These are phyloP conservation scores for Aegilops bicornis DNA, from an alignment of 176 grass and related monocot genomes.

Conservation along the genomic window DNA sequence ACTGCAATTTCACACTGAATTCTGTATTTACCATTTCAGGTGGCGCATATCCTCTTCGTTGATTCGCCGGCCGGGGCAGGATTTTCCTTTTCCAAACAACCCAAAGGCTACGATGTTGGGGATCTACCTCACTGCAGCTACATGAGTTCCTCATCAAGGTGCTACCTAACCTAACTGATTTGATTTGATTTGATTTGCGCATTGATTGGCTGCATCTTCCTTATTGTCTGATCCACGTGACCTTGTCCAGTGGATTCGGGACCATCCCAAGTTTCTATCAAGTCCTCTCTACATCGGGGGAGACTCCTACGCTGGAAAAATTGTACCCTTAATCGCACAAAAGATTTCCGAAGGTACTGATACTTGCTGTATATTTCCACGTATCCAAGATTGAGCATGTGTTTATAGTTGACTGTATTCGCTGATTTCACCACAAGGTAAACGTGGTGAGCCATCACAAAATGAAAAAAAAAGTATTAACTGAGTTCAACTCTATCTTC, in stretches of 20 bases:
- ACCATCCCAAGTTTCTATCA: constrained; percentile 37
- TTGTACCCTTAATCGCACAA: constrained; percentile 38
- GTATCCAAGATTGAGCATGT: not conserved
- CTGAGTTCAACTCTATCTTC: too few relatives aligned
- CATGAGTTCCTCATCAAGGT: constrained; percentile 53
- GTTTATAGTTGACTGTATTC: not conserved
- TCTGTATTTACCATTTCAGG: too few relatives aligned
- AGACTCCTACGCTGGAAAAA: constrained; percentile 54
- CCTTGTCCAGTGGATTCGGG: constrained; percentile 45
- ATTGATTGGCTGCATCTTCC: not conserved
- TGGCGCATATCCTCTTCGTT: constrained; percentile 48
- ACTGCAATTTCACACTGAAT: too few relatives aligned
- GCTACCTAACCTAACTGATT: not conserved
- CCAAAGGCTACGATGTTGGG: constrained; percentile 55
- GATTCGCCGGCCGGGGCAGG: constrained; percentile 68
- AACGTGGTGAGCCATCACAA: too few relatives aligned
- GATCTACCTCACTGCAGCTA: constrained; percentile 41
- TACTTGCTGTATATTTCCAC: not conserved
- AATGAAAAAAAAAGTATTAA: too few relatives aligned
- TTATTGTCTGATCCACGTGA: not conserved
- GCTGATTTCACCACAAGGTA: too few relatives aligned
- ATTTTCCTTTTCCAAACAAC: constrained; percentile 53
- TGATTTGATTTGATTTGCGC: too few relatives aligned
- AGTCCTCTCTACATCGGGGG: constrained; percentile 53
- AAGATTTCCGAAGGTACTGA: constrained; percentile 46